Percentiles rank a stretch among this genome's conserved stretches.
phyloP scores from a whole-genome alignment of 192 early-diverging fungal genomes.

The Linnemannia zychae region DNA sequence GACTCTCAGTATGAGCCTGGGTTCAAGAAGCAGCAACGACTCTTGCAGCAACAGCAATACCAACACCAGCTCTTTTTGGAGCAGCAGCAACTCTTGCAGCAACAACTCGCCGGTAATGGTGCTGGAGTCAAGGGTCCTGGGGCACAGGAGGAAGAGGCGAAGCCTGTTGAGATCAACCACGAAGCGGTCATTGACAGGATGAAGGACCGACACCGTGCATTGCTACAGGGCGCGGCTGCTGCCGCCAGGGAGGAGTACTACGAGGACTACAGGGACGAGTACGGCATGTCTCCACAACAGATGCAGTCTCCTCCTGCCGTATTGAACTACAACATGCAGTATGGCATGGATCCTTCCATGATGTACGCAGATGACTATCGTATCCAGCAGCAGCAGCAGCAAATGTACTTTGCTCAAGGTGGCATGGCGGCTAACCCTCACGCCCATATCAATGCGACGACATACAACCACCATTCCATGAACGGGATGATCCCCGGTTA shows the following conservation, averaged over 20 bases:
- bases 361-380: constrained; percentile 40
- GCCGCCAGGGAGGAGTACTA: constrained; percentile 40
- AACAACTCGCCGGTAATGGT: background rate
- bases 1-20: background rate
- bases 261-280: constrained; percentile 40
- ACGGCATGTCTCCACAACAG: constrained; percentile 13
- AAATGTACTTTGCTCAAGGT: constrained; percentile 24
- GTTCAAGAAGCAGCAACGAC: constrained; percentile 16
- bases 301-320: background rate
- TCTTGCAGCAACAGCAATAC: constrained; percentile 17
- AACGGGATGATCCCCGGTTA: background rate
- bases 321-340: constrained; percentile 22
- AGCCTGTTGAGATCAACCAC: constrained; percentile 11
- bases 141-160: background rate
- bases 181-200: constrained; percentile 42
- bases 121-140: background rate
- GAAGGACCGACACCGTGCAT: constrained; percentile 44
- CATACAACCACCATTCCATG: background rate
- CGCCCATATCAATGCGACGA: background rate
- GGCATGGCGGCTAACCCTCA: background rate
- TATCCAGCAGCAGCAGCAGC: constrained; percentile 32
- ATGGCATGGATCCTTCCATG: constrained; percentile 16
- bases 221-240: constrained; percentile 22
- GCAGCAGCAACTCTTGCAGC: background rate
- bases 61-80: constrained; percentile 9